phyloP scores from a whole-genome alignment of 148 eudicot genomes.

The Mesembryanthemum crystallinum region DNA sequence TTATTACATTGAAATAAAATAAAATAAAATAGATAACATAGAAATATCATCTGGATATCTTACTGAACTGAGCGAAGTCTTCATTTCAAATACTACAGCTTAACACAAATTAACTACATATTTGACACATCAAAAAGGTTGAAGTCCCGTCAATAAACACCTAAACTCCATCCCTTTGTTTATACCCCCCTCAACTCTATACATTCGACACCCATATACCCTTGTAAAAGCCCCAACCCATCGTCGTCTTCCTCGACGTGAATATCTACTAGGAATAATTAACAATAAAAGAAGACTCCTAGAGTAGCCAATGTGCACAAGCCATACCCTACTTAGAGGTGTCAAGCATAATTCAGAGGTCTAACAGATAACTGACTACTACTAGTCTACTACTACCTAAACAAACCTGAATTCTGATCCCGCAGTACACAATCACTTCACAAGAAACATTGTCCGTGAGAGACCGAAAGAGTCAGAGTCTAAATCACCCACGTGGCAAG shows the following conservation, averaged over 20 bases:
- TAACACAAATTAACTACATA: conserved; percentile 16
- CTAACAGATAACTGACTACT: conserved; percentile 3
- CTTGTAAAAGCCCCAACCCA: not conserved
- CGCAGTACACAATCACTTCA: not conserved
- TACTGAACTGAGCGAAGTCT: not conserved
- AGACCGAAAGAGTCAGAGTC: not conserved
- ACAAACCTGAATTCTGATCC: conserved; percentile 3
- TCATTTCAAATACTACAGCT: conserved; percentile 3
- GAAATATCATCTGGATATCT: no score
- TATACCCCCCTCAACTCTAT: conserved; percentile 24
- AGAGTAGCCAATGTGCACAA: conserved; percentile 10
- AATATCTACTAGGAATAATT: conserved; percentile 4
- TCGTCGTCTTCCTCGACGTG: conserved; percentile 6
- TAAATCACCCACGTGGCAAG: not conserved
- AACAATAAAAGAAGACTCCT: conserved; percentile 13
- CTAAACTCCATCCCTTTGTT: conserved; percentile 18
- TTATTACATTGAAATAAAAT: no score
- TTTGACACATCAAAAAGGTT: conserved; percentile 1
- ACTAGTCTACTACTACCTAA: conserved; percentile 8
- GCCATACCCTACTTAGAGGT: conserved; percentile 16
- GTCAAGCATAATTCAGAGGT: not conserved
- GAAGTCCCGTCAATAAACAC: conserved; percentile 1
- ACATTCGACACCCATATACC: conserved; percentile 17
- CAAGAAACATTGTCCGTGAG: not conserved
- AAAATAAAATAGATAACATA: no score